Conservation (phyloP, 768 basidiomycete species). For the Candolleomyces eurysporus region DNA sequence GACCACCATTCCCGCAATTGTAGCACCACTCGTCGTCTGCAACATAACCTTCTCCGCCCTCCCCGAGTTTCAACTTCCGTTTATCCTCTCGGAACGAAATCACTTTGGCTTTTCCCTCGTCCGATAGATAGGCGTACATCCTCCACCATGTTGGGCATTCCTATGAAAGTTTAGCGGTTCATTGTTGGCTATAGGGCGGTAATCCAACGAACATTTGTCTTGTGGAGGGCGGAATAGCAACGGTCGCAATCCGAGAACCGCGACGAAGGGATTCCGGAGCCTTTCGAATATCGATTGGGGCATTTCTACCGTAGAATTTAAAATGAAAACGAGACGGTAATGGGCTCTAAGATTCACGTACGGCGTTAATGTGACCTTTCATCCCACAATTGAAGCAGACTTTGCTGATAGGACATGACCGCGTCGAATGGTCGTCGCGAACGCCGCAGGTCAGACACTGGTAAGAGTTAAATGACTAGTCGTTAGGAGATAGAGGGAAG, state of each 20-base stretch:
- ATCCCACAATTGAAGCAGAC: slow-evolving; percentile 79
- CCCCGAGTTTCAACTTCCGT: slow-evolving; percentile 48
- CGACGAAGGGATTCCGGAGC: slow-evolving; percentile 12
- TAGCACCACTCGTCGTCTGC: slow-evolving; percentile 78
- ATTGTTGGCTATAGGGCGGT: neutral
- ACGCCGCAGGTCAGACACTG: slow-evolving; percentile 83
- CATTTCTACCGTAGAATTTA: slow-evolving; percentile 50
- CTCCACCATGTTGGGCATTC: slow-evolving; percentile 86
- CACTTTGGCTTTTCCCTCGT: slow-evolving; percentile 46
- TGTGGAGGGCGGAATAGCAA: slow-evolving; percentile 65
- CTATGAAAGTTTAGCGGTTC: slow-evolving; percentile 31
- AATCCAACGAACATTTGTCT: slow-evolving; percentile 52
- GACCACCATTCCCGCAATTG: slow-evolving; percentile 70
- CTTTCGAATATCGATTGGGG: slow-evolving; percentile 51
- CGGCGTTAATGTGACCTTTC: slow-evolving; percentile 78
- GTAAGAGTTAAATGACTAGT: slow-evolving; percentile 1
- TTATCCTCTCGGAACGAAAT: slow-evolving; percentile 49
- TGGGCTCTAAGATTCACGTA: slow-evolving; percentile 25
- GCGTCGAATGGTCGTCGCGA: slow-evolving; percentile 74
- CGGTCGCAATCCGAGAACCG: slow-evolving; percentile 58
- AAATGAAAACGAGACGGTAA: neutral
- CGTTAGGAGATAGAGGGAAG: slow-evolving; percentile 3
- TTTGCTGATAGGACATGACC: slow-evolving; percentile 78
- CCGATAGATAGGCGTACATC: slow-evolving; percentile 68
- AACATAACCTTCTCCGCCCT: slow-evolving; percentile 80